Conservation (phyloP, 129 eudicot genomes). For the Centella asiatica region DNA sequence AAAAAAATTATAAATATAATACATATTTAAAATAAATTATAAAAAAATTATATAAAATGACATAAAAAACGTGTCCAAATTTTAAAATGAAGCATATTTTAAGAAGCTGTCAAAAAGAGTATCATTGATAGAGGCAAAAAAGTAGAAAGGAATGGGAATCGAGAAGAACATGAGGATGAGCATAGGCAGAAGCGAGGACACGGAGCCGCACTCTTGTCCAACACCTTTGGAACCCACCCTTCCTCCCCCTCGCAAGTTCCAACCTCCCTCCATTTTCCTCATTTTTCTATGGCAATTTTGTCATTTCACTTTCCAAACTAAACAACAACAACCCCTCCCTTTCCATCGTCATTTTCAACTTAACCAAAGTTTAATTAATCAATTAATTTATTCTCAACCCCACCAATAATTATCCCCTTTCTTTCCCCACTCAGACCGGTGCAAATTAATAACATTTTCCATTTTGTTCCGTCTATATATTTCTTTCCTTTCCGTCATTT, state of each 20-base stretch:
- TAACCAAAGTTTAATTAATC: not conserved
- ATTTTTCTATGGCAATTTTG: not conserved
- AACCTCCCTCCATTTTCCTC: not conserved
- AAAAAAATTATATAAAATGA: no score
- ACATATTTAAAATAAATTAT: no score
- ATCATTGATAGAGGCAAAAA: not conserved
- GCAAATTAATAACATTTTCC: no score
- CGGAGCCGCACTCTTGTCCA: conserved; percentile 69
- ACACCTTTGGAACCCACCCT: conserved; percentile 45
- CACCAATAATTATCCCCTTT: conserved; percentile 8
- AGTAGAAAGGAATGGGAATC: conserved; percentile 4
- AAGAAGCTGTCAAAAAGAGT: no score
- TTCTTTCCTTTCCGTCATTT: conserved; percentile 7
- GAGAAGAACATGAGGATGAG: not conserved
- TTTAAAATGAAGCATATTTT: no score
- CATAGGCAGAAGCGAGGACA: conserved; percentile 39
- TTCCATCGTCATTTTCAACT: not conserved
- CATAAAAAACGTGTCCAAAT: no score
- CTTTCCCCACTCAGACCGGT: not conserved
- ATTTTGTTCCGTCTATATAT: conserved; percentile 28
- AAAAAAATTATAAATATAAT: no score
- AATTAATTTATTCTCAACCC: not conserved
- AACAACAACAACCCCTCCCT: no score
- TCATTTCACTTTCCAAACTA: not conserved
- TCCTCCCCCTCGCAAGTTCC: not conserved